Evolutionary conservation across 129 eudicot genomes (phyloP).

Genomic region (Pittosporum tobira): DNA sequence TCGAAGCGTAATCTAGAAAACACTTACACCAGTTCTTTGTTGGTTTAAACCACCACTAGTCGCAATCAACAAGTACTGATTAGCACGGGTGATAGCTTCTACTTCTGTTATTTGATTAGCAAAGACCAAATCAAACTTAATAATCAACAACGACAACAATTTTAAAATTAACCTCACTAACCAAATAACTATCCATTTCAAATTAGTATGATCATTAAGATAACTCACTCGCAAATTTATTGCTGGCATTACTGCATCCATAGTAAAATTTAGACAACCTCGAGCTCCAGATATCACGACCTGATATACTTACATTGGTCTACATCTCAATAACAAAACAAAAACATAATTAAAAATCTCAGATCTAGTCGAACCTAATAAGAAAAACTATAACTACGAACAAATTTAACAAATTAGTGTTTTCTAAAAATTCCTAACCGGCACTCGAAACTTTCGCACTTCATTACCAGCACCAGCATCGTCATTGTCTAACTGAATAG

Average conservation of each 20-base stretch:
- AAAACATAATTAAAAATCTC: constrained; percentile 20
- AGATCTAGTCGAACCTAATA: constrained; percentile 33
- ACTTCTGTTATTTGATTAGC: constrained; percentile 43
- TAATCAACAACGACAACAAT: background rate
- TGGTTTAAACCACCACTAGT: constrained; percentile 96
- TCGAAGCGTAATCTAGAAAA: too few relatives aligned
- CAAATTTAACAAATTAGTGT: background rate
- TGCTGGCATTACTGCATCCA: constrained; percentile 82
- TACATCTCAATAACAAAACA: constrained; percentile 39
- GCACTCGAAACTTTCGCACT: constrained; percentile 36
- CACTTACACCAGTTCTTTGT: constrained; percentile 86
- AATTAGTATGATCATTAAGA: background rate
- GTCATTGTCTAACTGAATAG: background rate
- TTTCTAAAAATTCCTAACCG: constrained; percentile 64
- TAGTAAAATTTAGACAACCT: constrained; percentile 41
- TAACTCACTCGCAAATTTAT: constrained; percentile 63
- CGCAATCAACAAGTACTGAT: constrained; percentile 68
- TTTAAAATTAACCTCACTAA: too few relatives aligned
- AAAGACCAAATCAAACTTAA: constrained; percentile 3
- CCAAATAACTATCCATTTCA: too few relatives aligned
- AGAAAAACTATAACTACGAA: background rate
- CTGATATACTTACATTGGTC: constrained; percentile 42
- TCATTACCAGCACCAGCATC: constrained; percentile 18
- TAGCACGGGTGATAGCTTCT: constrained; percentile 41
- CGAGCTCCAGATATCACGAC: constrained; percentile 63